These are phyloP conservation scores for Fusarium annulatum DNA, from an alignment of 2,329 filamentous ascomycete species.

Conservation along the genomic window DNA sequence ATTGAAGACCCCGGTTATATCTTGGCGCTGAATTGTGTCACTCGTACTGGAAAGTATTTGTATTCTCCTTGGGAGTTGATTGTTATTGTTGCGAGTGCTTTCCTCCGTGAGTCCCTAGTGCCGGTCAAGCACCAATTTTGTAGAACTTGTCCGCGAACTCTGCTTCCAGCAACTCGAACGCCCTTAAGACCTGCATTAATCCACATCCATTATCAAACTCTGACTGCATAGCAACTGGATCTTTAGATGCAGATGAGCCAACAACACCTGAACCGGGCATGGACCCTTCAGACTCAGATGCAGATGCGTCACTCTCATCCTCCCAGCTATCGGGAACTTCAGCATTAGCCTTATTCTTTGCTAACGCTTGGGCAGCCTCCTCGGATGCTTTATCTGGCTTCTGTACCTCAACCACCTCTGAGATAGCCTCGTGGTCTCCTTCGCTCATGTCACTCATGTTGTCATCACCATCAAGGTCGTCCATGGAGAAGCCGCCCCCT, in stretches of 20 bases:
- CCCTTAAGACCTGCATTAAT: conserved; percentile 68
- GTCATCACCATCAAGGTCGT: conserved; percentile 52
- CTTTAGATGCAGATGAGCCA: conserved; percentile 39
- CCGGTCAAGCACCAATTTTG: conserved; percentile 67
- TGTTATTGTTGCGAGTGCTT: background rate
- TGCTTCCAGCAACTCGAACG: conserved; percentile 66
- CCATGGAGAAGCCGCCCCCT: conserved; percentile 50
- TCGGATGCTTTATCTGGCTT: background rate
- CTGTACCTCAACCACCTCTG: conserved; percentile 6
- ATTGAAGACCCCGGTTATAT: no score
- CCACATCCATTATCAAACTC: conserved; percentile 52
- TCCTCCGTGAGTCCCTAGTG: background rate
- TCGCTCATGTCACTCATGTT: background rate
- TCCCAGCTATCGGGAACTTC: conserved; percentile 57
- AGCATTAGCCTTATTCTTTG: conserved; percentile 34
- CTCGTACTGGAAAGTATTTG: no score
- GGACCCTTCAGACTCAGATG: conserved; percentile 32
- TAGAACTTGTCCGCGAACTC: conserved; percentile 74
- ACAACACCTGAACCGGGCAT: background rate
- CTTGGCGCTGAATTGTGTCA: no score
- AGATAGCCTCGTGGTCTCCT: background rate
- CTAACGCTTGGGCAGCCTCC: background rate
- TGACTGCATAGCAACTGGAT: background rate
- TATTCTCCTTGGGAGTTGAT: no score
- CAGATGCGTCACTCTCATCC: conserved; percentile 39